Base-by-base conservation (phyloP, 2,329 filamentous ascomycete genomes). In the Cordyceps fumosorosea region DNA sequence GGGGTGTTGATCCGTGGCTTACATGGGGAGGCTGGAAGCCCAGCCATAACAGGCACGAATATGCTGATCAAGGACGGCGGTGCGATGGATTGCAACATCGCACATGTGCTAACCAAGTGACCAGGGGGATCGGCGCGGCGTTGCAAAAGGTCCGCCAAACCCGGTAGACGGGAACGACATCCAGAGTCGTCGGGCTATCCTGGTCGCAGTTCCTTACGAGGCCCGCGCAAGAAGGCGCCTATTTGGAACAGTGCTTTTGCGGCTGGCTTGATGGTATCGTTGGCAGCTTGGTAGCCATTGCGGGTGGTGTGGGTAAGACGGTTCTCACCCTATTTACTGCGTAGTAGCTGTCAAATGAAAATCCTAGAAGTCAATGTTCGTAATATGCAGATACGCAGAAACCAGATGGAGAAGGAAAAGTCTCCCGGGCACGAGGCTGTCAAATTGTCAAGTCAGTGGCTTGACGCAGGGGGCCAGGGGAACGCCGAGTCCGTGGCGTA, bases 391-490 rank as follows among this genome's bases (percentile, higher is more conserved):
- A 29, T 29, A 4, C 29, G 29, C 29, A 7, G 29, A 29, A 42
- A 18, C 12, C 34, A 37, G 10, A 37, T 57, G n/a, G 32, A 42
- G 42, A 20, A 18, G 34, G 32, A 37, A 29, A 56, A 51, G 20
- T 26, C 5, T 14, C 29, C 56, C n/a, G 44, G n/a, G 32, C 56
- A 44, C 34, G 47, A 44, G 24, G 53, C 20, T 57, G 12, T 7
- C 18, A n/a, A 32, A 54, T 14, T 29, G 37, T 29, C 34, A 11
- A 20, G 56, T 22, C 5, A 12, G 47, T 59, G 56, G 56, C 56
- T 52, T 59, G 56, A 59, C 56, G 56, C 56, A 59, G 56, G 56
- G 56, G 56, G 32, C 34, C 16, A 52, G 56, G 56, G 56, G 20
- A 16, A 29, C 40, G 48, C 47, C 48, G 47, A 42, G 48, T 59